Evolutionary conservation across 2,329 filamentous ascomycete genomes (phyloP).

Genomic region (Massarina eburnea): DNA sequence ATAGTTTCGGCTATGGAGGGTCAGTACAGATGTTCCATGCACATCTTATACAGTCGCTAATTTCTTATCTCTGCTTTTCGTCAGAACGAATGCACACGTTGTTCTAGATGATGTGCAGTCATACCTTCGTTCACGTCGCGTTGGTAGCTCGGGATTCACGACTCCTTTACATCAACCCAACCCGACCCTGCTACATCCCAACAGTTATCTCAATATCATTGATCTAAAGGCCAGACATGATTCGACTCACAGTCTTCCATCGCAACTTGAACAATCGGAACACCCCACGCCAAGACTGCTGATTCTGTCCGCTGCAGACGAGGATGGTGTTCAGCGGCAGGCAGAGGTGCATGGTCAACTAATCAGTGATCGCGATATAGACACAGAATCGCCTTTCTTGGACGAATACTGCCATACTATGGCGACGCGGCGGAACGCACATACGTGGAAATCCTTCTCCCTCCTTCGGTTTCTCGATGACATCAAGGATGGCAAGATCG

Average conservation of each 20-base stretch:
- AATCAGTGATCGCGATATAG: neutral
- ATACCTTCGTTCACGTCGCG: conserved; percentile 5
- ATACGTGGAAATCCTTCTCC: conserved; percentile 5
- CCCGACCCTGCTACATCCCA: neutral
- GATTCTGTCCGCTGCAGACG: conserved; percentile 1
- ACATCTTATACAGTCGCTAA: too few species aligned
- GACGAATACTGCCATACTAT: neutral
- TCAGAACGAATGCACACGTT: conserved; percentile 10
- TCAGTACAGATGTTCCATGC: neutral
- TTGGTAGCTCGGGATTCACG: neutral
- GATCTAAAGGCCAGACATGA: neutral
- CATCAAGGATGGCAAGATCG: neutral
- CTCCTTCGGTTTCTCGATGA: neutral
- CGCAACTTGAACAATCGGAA: neutral
- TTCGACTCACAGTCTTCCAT: neutral
- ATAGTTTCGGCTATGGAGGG: conserved; percentile 6
- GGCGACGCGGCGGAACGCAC: neutral
- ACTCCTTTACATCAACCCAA: neutral
- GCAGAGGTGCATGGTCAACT: neutral
- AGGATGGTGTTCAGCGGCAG: neutral
- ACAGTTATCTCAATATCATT: neutral
- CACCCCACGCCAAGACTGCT: neutral
- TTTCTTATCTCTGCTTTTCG: too few species aligned
- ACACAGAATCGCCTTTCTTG: neutral
- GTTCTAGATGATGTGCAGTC: conserved; percentile 19